A percentile compares a stretch with the other conserved stretches of the same genome.
Conservation (phyloP, 768 basidiomycete species). For the Collybia sp. region DNA sequence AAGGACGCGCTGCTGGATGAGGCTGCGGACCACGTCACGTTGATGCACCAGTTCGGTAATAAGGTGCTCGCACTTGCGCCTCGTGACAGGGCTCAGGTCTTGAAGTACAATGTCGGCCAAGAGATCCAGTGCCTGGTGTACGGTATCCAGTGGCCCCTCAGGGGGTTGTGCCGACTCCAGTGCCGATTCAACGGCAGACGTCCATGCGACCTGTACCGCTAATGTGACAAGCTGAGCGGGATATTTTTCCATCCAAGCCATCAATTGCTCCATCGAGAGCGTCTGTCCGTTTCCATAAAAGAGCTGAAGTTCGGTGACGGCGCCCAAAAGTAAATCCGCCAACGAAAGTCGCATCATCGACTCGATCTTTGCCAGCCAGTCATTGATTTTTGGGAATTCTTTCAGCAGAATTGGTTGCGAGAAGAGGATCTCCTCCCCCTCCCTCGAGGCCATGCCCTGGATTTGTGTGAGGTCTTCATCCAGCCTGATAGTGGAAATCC, state of each 20-base stretch:
- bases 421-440: slow-evolving; percentile 92
- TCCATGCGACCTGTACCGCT: slow-evolving; percentile 96
- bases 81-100: slow-evolving; percentile 85
- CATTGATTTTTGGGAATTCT: slow-evolving; percentile 96
- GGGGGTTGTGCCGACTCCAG: slow-evolving; percentile 54
- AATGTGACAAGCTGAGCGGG: slow-evolving; percentile 96
- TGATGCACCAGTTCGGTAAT: slow-evolving; percentile 99
- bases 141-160: slow-evolving; percentile 64
- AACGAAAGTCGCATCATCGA: slow-evolving; percentile 90
- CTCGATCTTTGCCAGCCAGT: slow-evolving; percentile 93
- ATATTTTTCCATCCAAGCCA: slow-evolving; percentile 90
- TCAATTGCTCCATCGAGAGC: slow-evolving; percentile 63
- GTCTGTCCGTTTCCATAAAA: slow-evolving; percentile 71
- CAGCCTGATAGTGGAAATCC: slow-evolving; percentile 83
- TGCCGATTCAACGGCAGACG: slow-evolving; percentile 70
- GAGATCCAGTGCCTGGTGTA: slow-evolving; percentile 82
- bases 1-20: slow-evolving; percentile 59
- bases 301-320: slow-evolving; percentile 71
- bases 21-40: slow-evolving; percentile 84
- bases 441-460: slow-evolving; percentile 90
- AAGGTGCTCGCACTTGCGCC: slow-evolving; percentile 96
- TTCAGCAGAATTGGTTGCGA: slow-evolving; percentile 80
- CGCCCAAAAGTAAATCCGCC: slow-evolving; percentile 73
- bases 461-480: slow-evolving; percentile 88
- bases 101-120: slow-evolving; percentile 96